Base-by-base conservation (phyloP, 805 yeast species). In the Saccharomycopsis fibuligera region DNA sequence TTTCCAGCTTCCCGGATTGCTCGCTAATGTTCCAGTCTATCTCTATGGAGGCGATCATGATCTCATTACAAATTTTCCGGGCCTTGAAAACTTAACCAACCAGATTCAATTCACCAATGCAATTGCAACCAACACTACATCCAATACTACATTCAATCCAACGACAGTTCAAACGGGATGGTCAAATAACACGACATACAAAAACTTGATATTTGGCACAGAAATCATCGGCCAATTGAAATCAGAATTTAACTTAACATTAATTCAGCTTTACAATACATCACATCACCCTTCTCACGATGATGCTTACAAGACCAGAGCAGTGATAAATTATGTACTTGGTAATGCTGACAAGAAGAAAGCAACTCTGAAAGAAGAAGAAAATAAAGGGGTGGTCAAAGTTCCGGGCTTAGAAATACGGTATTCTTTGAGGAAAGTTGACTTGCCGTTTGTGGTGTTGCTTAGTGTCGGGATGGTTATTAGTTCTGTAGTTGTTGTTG, bases 1-100 rank as follows among this genome's bases (percentile, higher is more conserved):
- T 35, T 69, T 72, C 22, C 65, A 87, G 37, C 63, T 93, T 16
- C 90, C 96, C 0, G 69, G 64, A 0, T 58, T 93, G 27, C 66
- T 90, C 37, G 62, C 78, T 41, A 62, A 78, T 16, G 49, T 76
- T 4, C 83, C 84, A n/a, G 68, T 93, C 10, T 64, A 86, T 58
- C 67, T 93, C 45, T 88, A 87, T 67, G 83, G 83, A 58, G 99
- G 99, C 38, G 87, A 85, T 56, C 76, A 81, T 57, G 99, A 93
- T 65, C 74, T 87, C 39, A 84, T 93, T 48, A 93, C 98, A 67
- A 93, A 93, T 60, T 76, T 78, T 59, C 56, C 73, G 35, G 96
- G 97, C 21, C 81, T 86, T 3, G 82, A 83, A 56, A 71, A 74
- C 57, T 64, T 85, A 62, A 80, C 90, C 40, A 63, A 72, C 5